Percentiles rank a stretch among this genome's conserved stretches.
Evolutionary conservation across 139 green algal species (phyloP).

Genomic region (Coccomyxa sp.): DNA sequence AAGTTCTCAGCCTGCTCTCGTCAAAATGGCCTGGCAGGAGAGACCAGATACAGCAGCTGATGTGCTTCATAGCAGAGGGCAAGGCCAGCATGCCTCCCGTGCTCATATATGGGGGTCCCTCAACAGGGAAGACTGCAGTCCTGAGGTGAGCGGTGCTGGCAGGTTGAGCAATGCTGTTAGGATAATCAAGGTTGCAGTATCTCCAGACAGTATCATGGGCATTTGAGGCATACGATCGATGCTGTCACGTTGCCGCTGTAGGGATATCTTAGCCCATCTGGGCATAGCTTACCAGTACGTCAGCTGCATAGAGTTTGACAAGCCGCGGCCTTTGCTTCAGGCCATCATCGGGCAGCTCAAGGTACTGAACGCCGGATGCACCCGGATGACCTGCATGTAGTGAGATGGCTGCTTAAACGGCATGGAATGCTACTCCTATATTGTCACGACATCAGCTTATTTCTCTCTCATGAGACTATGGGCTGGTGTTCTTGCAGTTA

Average conservation of each 20-base stretch:
- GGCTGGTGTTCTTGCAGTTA: too few species aligned
- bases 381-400: too few species aligned
- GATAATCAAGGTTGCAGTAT: not conserved
- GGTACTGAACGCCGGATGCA: slow-evolving; percentile 7
- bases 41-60: slow-evolving; percentile 1
- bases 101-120: slow-evolving; percentile 23
- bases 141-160: slow-evolving; percentile 20
- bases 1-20: not conserved
- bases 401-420: too few species aligned
- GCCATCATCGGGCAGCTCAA: slow-evolving; percentile 39
- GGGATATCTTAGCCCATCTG: slow-evolving; percentile 23
- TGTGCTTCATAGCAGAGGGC: not conserved
- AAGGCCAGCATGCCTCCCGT: not conserved
- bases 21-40: slow-evolving; percentile 11
- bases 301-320: slow-evolving; percentile 23
- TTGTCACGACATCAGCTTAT: too few species aligned
- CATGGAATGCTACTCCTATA: too few species aligned
- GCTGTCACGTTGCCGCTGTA: slow-evolving; percentile 2
- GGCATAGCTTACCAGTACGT: slow-evolving; percentile 24
- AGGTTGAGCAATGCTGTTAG: not conserved
- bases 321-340: slow-evolving; percentile 12
- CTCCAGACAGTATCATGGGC: not conserved
- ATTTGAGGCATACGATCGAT: not conserved
- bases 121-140: slow-evolving; percentile 42
- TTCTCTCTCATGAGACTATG: too few species aligned